These are phyloP conservation scores for Colletotrichum tanaceti DNA, from an alignment of 2,329 filamentous ascomycete genomes.

Conservation along the genomic window DNA sequence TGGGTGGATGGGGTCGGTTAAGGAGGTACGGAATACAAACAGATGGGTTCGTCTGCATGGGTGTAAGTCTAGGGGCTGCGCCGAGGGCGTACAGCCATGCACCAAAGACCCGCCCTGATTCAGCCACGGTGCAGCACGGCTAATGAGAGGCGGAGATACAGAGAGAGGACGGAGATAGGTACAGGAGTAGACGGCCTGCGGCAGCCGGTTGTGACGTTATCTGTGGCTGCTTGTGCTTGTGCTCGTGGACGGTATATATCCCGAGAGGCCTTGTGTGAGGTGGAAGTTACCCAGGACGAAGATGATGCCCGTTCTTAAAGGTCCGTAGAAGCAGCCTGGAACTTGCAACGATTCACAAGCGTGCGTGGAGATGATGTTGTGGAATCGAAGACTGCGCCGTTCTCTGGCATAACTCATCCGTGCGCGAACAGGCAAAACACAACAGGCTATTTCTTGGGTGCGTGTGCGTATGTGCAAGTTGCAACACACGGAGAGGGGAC, in stretches of 20 bases:
- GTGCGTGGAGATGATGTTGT: slow-evolving; percentile 24
- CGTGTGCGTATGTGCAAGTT: neutral
- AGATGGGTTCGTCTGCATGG: neutral
- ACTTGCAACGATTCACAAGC: neutral
- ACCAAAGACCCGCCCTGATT: slow-evolving; percentile 7
- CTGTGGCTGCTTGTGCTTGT: neutral
- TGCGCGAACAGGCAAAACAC: slow-evolving; percentile 20
- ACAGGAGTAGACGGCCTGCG: neutral
- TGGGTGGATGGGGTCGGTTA: slow-evolving; percentile 5
- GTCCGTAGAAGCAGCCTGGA: neutral
- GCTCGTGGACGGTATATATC: neutral
- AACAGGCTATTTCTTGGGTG: slow-evolving; percentile 5
- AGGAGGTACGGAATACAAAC: slow-evolving; percentile 2
- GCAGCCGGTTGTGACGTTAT: slow-evolving; percentile 15
- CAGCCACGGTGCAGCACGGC: slow-evolving; percentile 13
- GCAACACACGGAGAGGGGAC: slow-evolving; percentile 12
- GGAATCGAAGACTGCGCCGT: slow-evolving; percentile 19
- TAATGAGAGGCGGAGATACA: neutral
- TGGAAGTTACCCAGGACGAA: slow-evolving; percentile 6
- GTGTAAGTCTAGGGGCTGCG: slow-evolving; percentile 19
- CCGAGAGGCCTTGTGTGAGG: neutral
- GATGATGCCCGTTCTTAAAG: slow-evolving; percentile 5
- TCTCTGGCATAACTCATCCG: slow-evolving; percentile 10
- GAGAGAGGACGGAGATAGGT: neutral
- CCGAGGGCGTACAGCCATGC: slow-evolving; percentile 1